These are phyloP conservation scores for Jackrogersella minutella DNA, from an alignment of 495 filamentous ascomycete genomes.

Conservation along the genomic window DNA sequence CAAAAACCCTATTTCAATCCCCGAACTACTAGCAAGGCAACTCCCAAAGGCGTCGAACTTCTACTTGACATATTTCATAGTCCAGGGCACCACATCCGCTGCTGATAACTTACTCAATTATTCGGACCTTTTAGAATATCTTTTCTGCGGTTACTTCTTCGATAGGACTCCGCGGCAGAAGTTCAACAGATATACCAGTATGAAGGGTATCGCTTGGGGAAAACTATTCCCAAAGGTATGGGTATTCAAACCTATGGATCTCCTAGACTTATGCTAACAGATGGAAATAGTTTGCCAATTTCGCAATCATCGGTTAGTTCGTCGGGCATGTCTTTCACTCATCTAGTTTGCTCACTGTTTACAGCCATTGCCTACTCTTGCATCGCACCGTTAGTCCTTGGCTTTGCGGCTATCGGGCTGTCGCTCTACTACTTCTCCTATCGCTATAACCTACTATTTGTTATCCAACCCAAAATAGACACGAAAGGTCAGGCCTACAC, in stretches of 20 bases:
- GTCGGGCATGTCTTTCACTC: not conserved
- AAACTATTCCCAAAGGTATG: slow-evolving; percentile 70
- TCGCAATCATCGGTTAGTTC: slow-evolving; percentile 71
- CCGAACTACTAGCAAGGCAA: slow-evolving; percentile 71
- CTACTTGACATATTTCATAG: slow-evolving; percentile 87
- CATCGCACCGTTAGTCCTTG: slow-evolving; percentile 89
- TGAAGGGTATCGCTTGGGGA: slow-evolving; percentile 59
- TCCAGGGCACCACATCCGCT: slow-evolving; percentile 81
- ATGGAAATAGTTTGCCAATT: slow-evolving; percentile 67
- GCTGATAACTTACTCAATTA: slow-evolving; percentile 64
- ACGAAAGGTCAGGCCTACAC: slow-evolving; percentile 85
- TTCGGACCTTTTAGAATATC: slow-evolving; percentile 56
- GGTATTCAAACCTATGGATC: slow-evolving; percentile 61
- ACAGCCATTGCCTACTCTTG: slow-evolving; percentile 82
- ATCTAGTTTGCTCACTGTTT: slow-evolving; percentile 7
- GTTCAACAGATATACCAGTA: slow-evolving; percentile 73
- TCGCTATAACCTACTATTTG: slow-evolving; percentile 86
- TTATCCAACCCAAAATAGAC: slow-evolving; percentile 78
- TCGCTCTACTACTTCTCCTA: slow-evolving; percentile 83
- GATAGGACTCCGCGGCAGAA: slow-evolving; percentile 73
- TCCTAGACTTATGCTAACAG: slow-evolving; percentile 58
- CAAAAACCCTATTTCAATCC: slow-evolving; percentile 64
- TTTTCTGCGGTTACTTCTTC: slow-evolving; percentile 73
- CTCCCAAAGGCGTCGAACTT: slow-evolving; percentile 87
- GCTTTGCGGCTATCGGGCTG: slow-evolving; percentile 79